These are phyloP conservation scores for Amanita brunnescens DNA, from an alignment of 768 basidiomycete genomes.

Conservation along the genomic window DNA sequence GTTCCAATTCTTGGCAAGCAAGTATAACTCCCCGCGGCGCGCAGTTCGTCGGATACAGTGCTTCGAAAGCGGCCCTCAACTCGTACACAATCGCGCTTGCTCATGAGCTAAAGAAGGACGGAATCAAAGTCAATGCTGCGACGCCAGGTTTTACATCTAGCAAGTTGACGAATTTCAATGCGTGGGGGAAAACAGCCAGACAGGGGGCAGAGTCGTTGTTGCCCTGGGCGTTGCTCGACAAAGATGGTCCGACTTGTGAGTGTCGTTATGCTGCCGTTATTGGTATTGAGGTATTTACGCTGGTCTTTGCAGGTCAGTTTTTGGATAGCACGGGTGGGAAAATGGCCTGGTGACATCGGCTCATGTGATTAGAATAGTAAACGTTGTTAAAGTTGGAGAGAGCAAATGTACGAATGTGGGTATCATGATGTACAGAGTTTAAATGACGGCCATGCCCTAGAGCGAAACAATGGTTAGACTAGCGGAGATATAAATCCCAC, in stretches of 20 bases:
- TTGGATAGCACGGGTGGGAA: no score
- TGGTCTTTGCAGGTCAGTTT: no score
- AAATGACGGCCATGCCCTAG: no score
- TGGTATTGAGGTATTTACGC: no score
- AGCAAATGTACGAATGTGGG: no score
- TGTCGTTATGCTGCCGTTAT: background rate
- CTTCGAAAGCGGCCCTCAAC: conserved; percentile 63
- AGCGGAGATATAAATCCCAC: no score
- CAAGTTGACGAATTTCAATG: conserved; percentile 28
- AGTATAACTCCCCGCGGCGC: conserved; percentile 17
- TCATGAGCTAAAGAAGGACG: conserved; percentile 39
- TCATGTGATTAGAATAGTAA: no score
- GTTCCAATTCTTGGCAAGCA: conserved; percentile 31
- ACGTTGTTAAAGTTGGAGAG: no score
- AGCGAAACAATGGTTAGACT: no score
- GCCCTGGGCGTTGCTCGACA: conserved; percentile 18
- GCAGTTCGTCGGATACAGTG: conserved; percentile 49
- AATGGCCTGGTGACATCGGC: no score
- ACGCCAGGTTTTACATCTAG: conserved; percentile 51
- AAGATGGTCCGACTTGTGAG: conserved; percentile 29
- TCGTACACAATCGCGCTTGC: conserved; percentile 53
- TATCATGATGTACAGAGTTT: no score
- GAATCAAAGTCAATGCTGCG: conserved; percentile 31
- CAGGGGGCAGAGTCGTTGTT: conserved; percentile 27
- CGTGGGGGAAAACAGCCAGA: conserved; percentile 27